Evolutionary conservation across 1,284 basidiomycete species (phyloP), one percentile per base, ranked within the genome.

Genomic region (Exobasidium rhododendri): DNA sequence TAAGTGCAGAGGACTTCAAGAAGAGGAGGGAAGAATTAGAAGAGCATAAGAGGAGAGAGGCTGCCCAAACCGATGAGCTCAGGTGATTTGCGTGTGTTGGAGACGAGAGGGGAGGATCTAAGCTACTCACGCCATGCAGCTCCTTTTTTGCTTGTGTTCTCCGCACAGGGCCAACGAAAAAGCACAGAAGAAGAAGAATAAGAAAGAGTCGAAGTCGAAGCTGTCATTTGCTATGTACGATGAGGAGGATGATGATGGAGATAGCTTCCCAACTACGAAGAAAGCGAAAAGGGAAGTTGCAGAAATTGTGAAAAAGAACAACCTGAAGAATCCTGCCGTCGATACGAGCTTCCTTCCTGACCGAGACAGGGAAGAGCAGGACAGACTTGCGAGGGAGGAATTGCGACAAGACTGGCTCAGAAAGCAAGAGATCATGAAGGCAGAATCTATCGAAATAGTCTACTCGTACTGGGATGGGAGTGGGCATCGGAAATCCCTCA

Each of bases 401-500:
- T 83, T 99, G 40, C 85, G 94, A 3, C 85, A 92, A 68, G 87
- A 96, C 78, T 99, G 94, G 92, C 83, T 97, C 32, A 83, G 83
- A 63, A 89, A 88, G 78, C 94, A 99, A 75, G 92, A 94, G 68
- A 84, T 88, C 44, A 86, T 90, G 73, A 97, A 96, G 82, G 82
- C 85, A 46, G 93, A 94, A 72, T 89, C 91, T 28, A 89, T 97
- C 60, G 91, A 94, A 78, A 86, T 97, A 68, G 88, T 88, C 0
- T 99, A 97, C 78, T 96, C 92, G 0, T 98, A 89, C 81, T 99
- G 96, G 96, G 94, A 99, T 77, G 94, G 94, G 3, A 93, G 89
- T 73, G 96, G 96, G 0, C 96, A 98, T 82, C 85, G 94, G 46
- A 97, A 94, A 82, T 88, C 87, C 35, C 94, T 96, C 17, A 85